Conservation (phyloP, 2,329 filamentous ascomycete species). For the Diaporthe eres region DNA sequence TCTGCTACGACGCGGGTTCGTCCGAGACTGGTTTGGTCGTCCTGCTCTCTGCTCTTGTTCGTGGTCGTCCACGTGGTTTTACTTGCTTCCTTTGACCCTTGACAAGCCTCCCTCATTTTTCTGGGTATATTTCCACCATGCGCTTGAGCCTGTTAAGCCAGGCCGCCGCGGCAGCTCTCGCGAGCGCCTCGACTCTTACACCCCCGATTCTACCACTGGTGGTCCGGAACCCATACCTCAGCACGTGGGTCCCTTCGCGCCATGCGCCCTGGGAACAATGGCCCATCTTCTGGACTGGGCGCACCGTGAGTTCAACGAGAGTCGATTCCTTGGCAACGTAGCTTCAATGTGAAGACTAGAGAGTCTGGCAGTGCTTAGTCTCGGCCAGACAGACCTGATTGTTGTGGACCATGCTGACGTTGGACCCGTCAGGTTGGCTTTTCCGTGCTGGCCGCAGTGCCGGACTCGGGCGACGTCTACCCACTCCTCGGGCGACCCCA, state of each 20-base stretch:
- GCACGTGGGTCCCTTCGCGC: constrained; percentile 75
- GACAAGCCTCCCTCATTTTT: not conserved
- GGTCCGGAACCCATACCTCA: constrained; percentile 73
- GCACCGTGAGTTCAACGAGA: constrained; percentile 46
- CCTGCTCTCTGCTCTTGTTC: constrained; percentile 2
- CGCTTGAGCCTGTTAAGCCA: constrained; percentile 50
- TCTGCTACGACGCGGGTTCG: constrained; percentile 38
- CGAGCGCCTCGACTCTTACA: constrained; percentile 65
- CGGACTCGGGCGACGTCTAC: constrained; percentile 59
- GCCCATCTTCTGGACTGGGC: constrained; percentile 73
- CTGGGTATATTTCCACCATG: constrained; percentile 45
- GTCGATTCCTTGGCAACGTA: not conserved
- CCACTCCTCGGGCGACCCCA: constrained; percentile 66
- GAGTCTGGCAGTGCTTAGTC: not conserved
- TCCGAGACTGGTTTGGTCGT: constrained; percentile 22
- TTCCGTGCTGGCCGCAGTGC: constrained; percentile 63
- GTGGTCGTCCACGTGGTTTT: not conserved
- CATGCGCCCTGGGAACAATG: constrained; percentile 84
- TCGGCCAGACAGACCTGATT: not conserved
- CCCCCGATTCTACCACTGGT: constrained; percentile 70
- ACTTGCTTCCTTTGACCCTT: not conserved
- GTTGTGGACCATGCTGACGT: constrained; percentile 20
- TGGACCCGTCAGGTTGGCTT: constrained; percentile 59
- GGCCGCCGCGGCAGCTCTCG: constrained; percentile 53
- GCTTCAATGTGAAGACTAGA: constrained; percentile 5